These are phyloP conservation scores for Ophiostoma sp. DNA, from an alignment of 2,329 filamentous ascomycete genomes.

Conservation along the genomic window DNA sequence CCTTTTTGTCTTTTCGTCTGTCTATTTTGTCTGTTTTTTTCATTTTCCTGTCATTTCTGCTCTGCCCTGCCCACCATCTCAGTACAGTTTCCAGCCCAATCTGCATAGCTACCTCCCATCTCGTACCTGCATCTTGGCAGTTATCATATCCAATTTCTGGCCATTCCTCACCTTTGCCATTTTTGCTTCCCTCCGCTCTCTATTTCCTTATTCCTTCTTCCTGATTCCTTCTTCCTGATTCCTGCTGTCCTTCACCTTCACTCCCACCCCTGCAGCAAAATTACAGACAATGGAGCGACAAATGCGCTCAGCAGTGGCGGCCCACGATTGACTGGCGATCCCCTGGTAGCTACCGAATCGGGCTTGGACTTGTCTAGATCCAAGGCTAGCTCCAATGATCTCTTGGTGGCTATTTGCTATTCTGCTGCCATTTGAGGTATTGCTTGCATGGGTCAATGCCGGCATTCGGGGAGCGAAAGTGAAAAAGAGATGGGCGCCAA, in stretches of 20 bases:
- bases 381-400: not conserved
- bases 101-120: not conserved
- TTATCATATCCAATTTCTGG: not conserved
- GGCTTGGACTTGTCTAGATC: not conserved
- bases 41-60: not conserved
- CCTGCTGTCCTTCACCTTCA: not conserved
- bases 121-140: constrained; percentile 5
- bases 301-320: constrained; percentile 3
- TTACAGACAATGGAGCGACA: not conserved
- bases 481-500: not conserved
- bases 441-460: not conserved
- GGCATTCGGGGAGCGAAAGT: not conserved
- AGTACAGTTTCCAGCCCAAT: not conserved
- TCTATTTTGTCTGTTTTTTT: constrained; percentile 23
- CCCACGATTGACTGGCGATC: constrained; percentile 5
- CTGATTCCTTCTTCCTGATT: not conserved
- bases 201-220: not conserved
- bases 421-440: not conserved
- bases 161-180: not conserved
- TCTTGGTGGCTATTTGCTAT: not conserved
- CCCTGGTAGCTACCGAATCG: not conserved
- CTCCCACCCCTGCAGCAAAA: not conserved
- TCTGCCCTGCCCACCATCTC: not conserved
- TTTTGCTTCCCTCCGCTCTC: not conserved
- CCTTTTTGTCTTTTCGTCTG: constrained; percentile 2